Base-by-base conservation (phyloP, 2,329 filamentous ascomycete species). In the Cercospora nicotianae region DNA sequence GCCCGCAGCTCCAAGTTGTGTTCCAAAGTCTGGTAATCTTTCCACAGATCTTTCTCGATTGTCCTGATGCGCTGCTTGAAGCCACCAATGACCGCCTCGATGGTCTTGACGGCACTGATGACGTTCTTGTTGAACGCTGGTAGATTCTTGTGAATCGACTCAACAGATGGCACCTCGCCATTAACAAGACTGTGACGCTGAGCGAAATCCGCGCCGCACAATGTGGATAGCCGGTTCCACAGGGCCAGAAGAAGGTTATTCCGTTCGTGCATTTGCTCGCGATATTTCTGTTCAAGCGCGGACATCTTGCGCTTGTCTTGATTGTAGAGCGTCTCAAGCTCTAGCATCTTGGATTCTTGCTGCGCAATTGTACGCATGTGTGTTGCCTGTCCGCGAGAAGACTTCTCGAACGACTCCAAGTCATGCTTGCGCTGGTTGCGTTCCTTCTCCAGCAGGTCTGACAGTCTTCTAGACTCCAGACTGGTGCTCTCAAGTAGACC, bases 201-300 rank as follows among this genome's bases (percentile, higher is more conserved):
- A 4, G 91, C 88, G 94, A 95, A 99, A 76, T 98, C 95, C 0
- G 89, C 87, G 10, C 95, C 95, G 75, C 95, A 98, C 53, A 98
- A 85, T 0, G 88, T 86, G 3, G 92, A 94, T 8, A 99, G 85
- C 57, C 91, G 87, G 70, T 94, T 94, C 95, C 95, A 99, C 5
- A 98, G 83, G n/a, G 89, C 86, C 23, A 97, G 87, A 18, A 98
- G 85, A 63, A 99, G 84, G 68, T 92, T 91, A 80, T 98, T 97
- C 65, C 95, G 90, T 80, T 98, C 95, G 53, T 86, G 87, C 45
- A 98, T 86, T 80, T 98, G 93, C 63, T 97, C 94, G 73, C 91
- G 91, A 80, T 92, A 91, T 67, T 90, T 88, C 71, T 89, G 85
- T 79, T 99, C 95, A 7, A 97, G 85, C 63, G 86, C 84, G 1